Evolutionary conservation across 2,329 filamentous ascomycete species (phyloP).

Genomic region (Leptographium procerum): DNA sequence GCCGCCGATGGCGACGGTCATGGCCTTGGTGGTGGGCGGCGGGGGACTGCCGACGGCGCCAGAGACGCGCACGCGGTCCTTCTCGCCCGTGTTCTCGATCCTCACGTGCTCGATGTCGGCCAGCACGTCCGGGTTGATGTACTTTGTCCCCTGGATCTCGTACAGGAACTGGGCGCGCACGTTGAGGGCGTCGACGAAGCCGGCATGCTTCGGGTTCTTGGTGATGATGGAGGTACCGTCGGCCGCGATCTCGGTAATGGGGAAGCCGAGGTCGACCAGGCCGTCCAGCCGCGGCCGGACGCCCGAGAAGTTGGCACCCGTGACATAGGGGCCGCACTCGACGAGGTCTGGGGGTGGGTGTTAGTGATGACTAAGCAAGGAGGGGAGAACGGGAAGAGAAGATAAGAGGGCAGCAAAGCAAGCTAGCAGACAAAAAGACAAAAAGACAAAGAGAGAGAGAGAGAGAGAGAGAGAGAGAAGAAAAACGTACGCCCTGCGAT

Average conservation of each 20-base stretch:
- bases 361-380: constrained; percentile 11
- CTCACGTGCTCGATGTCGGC: constrained; percentile 26
- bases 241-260: constrained; percentile 25
- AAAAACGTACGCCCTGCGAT: constrained; percentile 26
- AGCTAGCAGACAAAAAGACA: too few species aligned
- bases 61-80: constrained; percentile 26
- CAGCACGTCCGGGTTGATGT: constrained; percentile 36
- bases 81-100: constrained; percentile 22
- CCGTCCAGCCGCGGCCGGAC: constrained; percentile 25
- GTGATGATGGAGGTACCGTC: constrained; percentile 24
- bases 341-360: constrained; percentile 31
- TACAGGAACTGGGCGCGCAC: constrained; percentile 9
- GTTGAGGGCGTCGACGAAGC: not conserved
- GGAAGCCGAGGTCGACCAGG: constrained; percentile 23
- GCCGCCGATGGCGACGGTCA: constrained; percentile 12
- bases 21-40: constrained; percentile 35
- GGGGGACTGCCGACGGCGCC: constrained; percentile 30
- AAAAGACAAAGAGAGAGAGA: too few species aligned
- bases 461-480: not conserved
- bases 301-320: constrained; percentile 43
- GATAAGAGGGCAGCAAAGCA: not conserved
- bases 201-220: constrained; percentile 16
- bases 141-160: constrained; percentile 22
- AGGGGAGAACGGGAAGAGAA: not conserved
- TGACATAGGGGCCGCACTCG: constrained; percentile 42